phyloP scores from a whole-genome alignment of 2,329 filamentous ascomycete species.

The Colletotrichum salicis region DNA sequence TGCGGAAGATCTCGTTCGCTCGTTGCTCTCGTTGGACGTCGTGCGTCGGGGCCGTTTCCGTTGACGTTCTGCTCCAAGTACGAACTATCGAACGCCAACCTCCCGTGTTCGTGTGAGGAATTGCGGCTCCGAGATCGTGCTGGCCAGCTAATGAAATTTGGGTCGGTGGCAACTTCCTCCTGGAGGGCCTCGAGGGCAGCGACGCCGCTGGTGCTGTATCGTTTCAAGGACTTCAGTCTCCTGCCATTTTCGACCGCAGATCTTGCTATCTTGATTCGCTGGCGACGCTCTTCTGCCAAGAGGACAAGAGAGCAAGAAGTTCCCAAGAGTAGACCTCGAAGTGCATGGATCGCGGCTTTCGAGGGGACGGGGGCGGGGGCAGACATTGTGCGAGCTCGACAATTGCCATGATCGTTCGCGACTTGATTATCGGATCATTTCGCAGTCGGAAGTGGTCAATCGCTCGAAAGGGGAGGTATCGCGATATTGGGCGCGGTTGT shows the following conservation, averaged over 20 bases:
- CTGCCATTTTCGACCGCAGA: slow-evolving; percentile 64
- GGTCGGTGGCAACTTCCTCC: slow-evolving; percentile 38
- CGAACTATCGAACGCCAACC: slow-evolving; percentile 1
- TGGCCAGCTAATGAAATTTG: slow-evolving; percentile 41
- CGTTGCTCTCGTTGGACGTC: slow-evolving; percentile 9
- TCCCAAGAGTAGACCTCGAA: slow-evolving; percentile 65
- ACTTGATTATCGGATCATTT: slow-evolving; percentile 22
- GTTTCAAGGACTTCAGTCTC: slow-evolving; percentile 56
- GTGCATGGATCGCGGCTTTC: slow-evolving; percentile 64
- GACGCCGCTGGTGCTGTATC: slow-evolving; percentile 40
- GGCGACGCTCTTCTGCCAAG: slow-evolving; percentile 66
- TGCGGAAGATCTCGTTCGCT: not conserved
- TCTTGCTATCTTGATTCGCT: slow-evolving; percentile 62
- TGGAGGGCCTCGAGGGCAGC: slow-evolving; percentile 37
- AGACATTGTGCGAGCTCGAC: slow-evolving; percentile 50
- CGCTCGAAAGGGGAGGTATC: not conserved
- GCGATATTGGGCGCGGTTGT: not conserved
- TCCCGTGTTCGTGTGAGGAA: slow-evolving; percentile 1
- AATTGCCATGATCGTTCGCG: slow-evolving; percentile 33
- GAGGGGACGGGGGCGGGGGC: slow-evolving; percentile 62
- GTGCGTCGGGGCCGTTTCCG: slow-evolving; percentile 19
- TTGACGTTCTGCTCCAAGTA: slow-evolving; percentile 9
- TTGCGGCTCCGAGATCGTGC: slow-evolving; percentile 10
- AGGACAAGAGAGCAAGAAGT: slow-evolving; percentile 67
- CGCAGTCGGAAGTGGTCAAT: not conserved